Evolutionary conservation across 768 basidiomycete genomes (phyloP).

Genomic region (Lactarius sanguifluus): DNA sequence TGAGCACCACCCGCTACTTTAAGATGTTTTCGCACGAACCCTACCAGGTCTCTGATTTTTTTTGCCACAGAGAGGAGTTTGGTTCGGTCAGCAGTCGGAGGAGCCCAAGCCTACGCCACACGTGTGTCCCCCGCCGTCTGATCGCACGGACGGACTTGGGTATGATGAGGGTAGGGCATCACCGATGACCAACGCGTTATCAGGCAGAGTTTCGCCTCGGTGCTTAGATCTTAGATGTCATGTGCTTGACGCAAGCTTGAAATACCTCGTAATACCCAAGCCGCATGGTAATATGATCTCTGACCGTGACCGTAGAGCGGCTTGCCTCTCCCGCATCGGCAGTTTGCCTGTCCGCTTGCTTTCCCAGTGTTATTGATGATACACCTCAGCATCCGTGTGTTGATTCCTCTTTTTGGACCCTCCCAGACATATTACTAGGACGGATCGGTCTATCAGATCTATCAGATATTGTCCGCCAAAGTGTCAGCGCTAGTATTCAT

Average conservation of each 20-base stretch:
- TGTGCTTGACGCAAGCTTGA: slow-evolving; percentile 1
- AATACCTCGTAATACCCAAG: background rate
- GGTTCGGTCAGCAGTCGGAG: background rate
- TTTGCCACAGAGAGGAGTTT: background rate
- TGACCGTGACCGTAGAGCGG: background rate
- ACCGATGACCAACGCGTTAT: background rate
- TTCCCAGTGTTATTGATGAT: too few relatives aligned
- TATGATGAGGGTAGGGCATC: background rate
- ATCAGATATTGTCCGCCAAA: too few relatives aligned
- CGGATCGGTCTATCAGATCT: too few relatives aligned
- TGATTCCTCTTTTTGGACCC: too few relatives aligned
- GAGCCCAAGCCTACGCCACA: background rate
- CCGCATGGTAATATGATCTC: background rate
- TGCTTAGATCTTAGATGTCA: background rate
- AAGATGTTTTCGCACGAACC: background rate
- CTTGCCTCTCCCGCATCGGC: too few relatives aligned
- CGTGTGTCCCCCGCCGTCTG: background rate
- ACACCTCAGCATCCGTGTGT: too few relatives aligned
- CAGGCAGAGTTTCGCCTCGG: background rate
- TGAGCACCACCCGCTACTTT: background rate
- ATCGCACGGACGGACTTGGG: background rate
- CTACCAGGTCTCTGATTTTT: slow-evolving; percentile 17
- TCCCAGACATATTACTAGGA: too few relatives aligned
- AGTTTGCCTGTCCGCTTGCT: too few relatives aligned
- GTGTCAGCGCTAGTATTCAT: too few relatives aligned